These are phyloP conservation scores for Candida nemodendra DNA, from an alignment of 805 yeast species.

Conservation along the genomic window DNA sequence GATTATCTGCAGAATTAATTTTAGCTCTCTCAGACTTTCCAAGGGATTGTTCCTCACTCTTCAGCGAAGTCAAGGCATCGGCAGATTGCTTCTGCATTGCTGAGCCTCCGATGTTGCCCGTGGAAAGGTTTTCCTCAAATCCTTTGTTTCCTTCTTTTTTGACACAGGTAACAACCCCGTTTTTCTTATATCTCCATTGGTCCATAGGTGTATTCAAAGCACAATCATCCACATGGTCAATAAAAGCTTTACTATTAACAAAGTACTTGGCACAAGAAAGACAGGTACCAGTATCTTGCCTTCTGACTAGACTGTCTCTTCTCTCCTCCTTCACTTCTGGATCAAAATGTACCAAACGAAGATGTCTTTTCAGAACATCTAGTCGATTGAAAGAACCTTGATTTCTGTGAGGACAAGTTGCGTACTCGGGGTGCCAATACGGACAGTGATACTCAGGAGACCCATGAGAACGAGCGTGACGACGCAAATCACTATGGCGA, in stretches of 20 bases:
- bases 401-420: constrained; percentile 67
- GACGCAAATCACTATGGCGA: constrained; percentile 64
- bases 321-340: constrained; percentile 33
- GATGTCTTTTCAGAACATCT: constrained; percentile 73
- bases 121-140: constrained; percentile 10
- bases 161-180: constrained; percentile 30
- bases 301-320: constrained; percentile 25
- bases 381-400: constrained; percentile 74
- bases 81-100: constrained; percentile 2
- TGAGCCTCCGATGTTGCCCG: background rate
- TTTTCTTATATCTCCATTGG: constrained; percentile 33
- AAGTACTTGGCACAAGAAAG: constrained; percentile 61
- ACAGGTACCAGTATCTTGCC: constrained; percentile 67
- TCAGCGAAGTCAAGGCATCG: constrained; percentile 1
- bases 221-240: constrained; percentile 65
- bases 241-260: constrained; percentile 50
- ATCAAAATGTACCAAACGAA: constrained; percentile 66
- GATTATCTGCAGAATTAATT: constrained; percentile 4
- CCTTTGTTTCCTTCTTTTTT: constrained; percentile 24
- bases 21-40: constrained; percentile 3
- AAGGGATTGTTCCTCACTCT: constrained; percentile 1
- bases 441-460: constrained; percentile 72
- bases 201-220: constrained; percentile 41
- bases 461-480: constrained; percentile 66
- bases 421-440: constrained; percentile 59